Evolutionary conservation across 2,329 filamentous ascomycete genomes (phyloP), one percentile per base, ranked within the genome.

Genomic region (Rosellinia necatrix): DNA sequence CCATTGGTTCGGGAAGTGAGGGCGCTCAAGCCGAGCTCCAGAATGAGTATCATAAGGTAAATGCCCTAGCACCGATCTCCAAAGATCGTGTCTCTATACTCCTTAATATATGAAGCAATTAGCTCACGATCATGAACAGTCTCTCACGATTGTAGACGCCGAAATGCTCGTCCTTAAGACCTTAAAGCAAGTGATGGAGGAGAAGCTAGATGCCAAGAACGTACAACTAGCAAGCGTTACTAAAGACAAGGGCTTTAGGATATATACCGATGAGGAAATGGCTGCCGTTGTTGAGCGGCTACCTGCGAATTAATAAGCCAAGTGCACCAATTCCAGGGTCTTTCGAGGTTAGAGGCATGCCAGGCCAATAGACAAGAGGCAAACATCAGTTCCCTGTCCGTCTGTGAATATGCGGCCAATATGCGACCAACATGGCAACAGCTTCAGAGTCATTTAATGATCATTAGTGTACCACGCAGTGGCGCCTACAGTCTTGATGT

Each of bases 161-260:
- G 94, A 99, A 79, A 94, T 92, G 3, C 79, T 99, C 64, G 92
- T 96, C 48, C 81, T 99, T 70, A 97, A 97, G 85, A 99, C 94
- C 32, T 76, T 99, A 74, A 99, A 97, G 84, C 94, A 99, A 79
- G 94, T 99, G 66, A 99, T 99, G 94, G 94, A 99, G 79, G 94
- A 99, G 86, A 99, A 99, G 81, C 83, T 99, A 59, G 94, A 99
- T 74, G 85, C 92, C 63, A 99, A 99, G 85, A 99, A 99, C 72
- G 94, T 99, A 64, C 94, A 99, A 80, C 77, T 99, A 66, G 94
- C 94, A 50, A 97, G 93, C 72, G 94, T 99, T 55, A 99, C 94
- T 61, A 96, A 92, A 82, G 93, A 97, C 65, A 93, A 90, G 78
- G 94, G 94, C 53, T 99, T 99, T 83, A 89, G 91, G 79, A 97